These are phyloP conservation scores for Casuarina glauca DNA, from an alignment of 306 rosid species.

Conservation along the genomic window DNA sequence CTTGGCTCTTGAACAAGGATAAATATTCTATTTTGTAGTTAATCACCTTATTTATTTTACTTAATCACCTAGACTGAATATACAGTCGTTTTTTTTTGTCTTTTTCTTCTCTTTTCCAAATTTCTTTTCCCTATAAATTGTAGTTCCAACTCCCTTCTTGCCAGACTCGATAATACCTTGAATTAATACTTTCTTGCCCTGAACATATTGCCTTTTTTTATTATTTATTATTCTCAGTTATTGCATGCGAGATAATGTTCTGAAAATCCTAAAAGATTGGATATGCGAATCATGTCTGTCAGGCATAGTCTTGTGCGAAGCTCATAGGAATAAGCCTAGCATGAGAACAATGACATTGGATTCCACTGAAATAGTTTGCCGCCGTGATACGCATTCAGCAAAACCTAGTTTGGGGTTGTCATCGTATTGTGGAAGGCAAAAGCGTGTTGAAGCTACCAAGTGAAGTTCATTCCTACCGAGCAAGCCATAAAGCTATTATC, in stretches of 20 bases:
- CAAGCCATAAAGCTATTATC: conserved; percentile 62
- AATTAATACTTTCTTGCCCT: conserved; percentile 16
- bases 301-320: conserved; percentile 2
- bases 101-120: background rate
- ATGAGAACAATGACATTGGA: background rate
- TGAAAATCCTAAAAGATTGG: conserved; percentile 44
- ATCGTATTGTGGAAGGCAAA: conserved; percentile 34
- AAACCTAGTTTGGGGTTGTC: conserved; percentile 16
- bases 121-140: background rate
- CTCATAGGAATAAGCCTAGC: background rate
- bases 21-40: conserved; percentile 13
- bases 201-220: background rate
- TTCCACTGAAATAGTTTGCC: background rate
- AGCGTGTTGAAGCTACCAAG: conserved; percentile 41
- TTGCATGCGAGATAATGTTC: background rate
- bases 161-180: background rate
- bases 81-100: background rate
- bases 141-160: background rate
- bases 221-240: no score
- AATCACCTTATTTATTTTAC: background rate
- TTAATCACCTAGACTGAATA: background rate
- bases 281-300: conserved; percentile 52
- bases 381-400: background rate
- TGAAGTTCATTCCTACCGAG: conserved; percentile 50
- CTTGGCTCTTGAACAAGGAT: background rate